Base-by-base conservation (phyloP, 441 rosid genomes). In the Lepidium campestre region DNA sequence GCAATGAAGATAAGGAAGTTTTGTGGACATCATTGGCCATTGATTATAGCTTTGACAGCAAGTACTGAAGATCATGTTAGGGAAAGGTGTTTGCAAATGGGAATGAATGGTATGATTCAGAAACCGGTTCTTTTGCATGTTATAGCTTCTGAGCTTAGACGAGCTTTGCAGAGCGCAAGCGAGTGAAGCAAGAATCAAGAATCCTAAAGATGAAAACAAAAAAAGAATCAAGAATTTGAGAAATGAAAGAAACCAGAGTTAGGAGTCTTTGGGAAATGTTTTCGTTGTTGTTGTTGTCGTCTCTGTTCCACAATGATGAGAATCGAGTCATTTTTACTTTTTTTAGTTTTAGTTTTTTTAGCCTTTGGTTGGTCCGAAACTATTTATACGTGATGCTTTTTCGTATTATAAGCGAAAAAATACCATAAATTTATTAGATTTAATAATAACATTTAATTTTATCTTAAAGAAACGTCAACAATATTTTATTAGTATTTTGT, bases 1-100 rank as follows among this genome's bases (percentile, higher is more conserved):
- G 90, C 93, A 7, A 77, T 58, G 79, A 83, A 87, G 77, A 79
- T 87, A 70, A 83, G 93, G 54, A 83, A 83, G 82, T 82, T 75
- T 53, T 68, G 82, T 60, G 84, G 87, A 65, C 78, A 63, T 14
- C 81, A 56, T 37, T 80, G 87, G 89, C 89, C 87, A 6, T 58
- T 83, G 79, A 85, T 87, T 48, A 69, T 87, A 57, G 93, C 90
- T 53, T 75, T 85, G 44, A 83, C 93, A 2, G 89, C 89, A 0
- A 83, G 87, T 52, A 76, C 90, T 4, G 90, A 85, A 75, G 93
- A 85, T 48, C 77, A 73, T 66, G 67, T 82, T 36, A 65, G 81
- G 68, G 89, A 82, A 37, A 80, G 80, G 61, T 85, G 93, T 71
- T 58, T 76, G 39, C 85, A 81, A 44, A 64, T 54, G 59, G 89